A percentile compares a stretch with the other conserved stretches of the same genome.
Evolutionary conservation across 1,284 basidiomycete species (phyloP).

Genomic region (Polyporus tsugae): DNA sequence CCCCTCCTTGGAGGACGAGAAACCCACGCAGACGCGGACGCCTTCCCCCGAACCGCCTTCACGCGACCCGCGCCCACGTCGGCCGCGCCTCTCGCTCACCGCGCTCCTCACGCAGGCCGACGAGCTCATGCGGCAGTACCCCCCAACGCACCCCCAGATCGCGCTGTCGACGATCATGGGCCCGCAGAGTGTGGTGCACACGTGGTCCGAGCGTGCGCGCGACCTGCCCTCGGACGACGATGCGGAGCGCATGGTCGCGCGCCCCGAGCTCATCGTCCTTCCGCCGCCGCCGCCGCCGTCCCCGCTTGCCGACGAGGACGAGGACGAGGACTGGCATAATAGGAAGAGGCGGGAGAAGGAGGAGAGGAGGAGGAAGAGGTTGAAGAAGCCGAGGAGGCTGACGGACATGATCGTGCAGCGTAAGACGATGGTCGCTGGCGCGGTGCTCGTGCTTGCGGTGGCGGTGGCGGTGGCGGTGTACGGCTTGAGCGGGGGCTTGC

Average conservation of each 20-base stretch:
- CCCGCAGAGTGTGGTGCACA: slow-evolving; percentile 65
- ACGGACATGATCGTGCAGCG: slow-evolving; percentile 46
- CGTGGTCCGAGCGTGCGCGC: slow-evolving; percentile 59
- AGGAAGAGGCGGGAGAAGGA: slow-evolving; percentile 34
- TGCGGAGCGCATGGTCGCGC: slow-evolving; percentile 67
- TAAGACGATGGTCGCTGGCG: slow-evolving; percentile 64
- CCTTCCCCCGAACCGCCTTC: slow-evolving; percentile 24
- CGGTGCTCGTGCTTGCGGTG: slow-evolving; percentile 70
- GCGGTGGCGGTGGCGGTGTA: slow-evolving; percentile 75
- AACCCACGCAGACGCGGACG: slow-evolving; percentile 24
- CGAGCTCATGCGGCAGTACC: slow-evolving; percentile 51
- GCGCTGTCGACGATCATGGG: slow-evolving; percentile 72
- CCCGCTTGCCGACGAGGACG: slow-evolving; percentile 27
- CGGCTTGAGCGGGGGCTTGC: slow-evolving; percentile 45
- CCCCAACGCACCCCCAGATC: slow-evolving; percentile 56
- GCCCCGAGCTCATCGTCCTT: slow-evolving; percentile 60
- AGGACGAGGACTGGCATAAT: slow-evolving; percentile 21
- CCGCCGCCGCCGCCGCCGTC: slow-evolving; percentile 39
- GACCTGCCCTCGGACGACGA: slow-evolving; percentile 59
- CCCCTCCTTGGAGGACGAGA: slow-evolving; percentile 15
- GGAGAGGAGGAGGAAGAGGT: slow-evolving; percentile 35
- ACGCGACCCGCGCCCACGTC: slow-evolving; percentile 26
- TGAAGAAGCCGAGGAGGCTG: slow-evolving; percentile 40
- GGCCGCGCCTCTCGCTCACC: slow-evolving; percentile 48
- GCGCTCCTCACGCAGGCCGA: slow-evolving; percentile 54